Evolutionary conservation across 78 protist genomes (phyloP), one percentile per base, ranked within the genome.

Genomic region (Capsaspora owczarzaki): DNA sequence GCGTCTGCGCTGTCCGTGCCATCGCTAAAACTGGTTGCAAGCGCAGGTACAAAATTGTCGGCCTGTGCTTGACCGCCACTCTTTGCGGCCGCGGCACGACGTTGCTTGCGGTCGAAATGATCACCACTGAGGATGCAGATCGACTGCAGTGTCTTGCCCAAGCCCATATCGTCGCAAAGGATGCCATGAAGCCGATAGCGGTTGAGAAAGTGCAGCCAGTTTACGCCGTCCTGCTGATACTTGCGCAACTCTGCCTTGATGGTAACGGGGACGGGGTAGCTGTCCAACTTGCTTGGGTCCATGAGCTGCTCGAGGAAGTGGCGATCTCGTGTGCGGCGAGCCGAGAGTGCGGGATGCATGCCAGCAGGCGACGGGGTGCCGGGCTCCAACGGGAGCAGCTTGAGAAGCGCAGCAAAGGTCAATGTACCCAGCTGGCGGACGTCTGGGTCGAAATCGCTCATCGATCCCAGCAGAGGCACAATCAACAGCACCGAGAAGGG

Each of bases 141-240:
- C 42, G 96, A 76, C 86, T 95, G 96, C 31, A 93, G 86, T 23
- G 98, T 95, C 89, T 97, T 97, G 5, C 99, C 99, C 29, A 97
- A 91, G 20, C 99, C 99, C 99, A 96, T 96, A 69, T 96, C 97
- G 61, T 95, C 98, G 53, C 94, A 81, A 5, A 96, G 91, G 14
- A 94, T 86, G 61, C 95, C 96, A 56, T 87, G 92, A 3, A 90
- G 61, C 31, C 80, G 49, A 76, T 82, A 86, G 60, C 49, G 42
- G 82, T 69, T 56, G 41, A 95, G 86, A 69, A 93, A 93, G 29
- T 81, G 89, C 71, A 96, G 72, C 97, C 97, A 96, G 74, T 85
- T 83, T 33, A 96, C 75, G 49, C 99, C 99, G 35, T 92, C 97
- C 47, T 76, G 91, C 86, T 96, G 98, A 81, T 96, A 96, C 31